These are phyloP conservation scores for Kodamaea restingae DNA, from an alignment of 805 yeast species.

Conservation along the genomic window DNA sequence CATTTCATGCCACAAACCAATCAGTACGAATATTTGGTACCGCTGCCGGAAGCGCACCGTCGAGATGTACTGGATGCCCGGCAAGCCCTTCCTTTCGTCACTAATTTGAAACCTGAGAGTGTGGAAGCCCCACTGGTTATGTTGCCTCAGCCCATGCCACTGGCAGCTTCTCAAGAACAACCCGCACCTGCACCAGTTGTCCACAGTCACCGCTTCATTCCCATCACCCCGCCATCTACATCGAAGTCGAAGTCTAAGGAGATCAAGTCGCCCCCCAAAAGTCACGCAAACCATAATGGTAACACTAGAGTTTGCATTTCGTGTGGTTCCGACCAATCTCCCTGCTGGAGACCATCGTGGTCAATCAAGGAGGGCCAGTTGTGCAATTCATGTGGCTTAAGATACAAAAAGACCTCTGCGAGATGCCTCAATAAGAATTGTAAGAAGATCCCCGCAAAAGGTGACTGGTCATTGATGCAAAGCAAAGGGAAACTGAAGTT, in stretches of 20 bases:
- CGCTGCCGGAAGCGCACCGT: not conserved
- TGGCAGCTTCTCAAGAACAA: not conserved
- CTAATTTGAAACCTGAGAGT: not conserved
- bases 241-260: conserved; percentile 27
- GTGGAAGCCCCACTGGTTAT: not conserved
- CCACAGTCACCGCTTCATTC: conserved; percentile 27
- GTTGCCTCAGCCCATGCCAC: not conserved
- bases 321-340: conserved; percentile 86
- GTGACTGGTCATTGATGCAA: conserved; percentile 89
- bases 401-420: conserved; percentile 92
- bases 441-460: conserved; percentile 90
- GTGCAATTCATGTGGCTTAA: conserved; percentile 92
- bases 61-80: not conserved
- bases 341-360: conserved; percentile 99
- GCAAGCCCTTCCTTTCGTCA: not conserved
- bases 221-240: conserved; percentile 40
- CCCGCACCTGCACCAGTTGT: conserved; percentile 2
- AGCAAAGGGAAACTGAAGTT: conserved; percentile 50
- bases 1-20: not conserved
- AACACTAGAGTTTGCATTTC: conserved; percentile 70
- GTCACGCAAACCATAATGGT: conserved; percentile 18
- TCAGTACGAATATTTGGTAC: not conserved
- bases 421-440: conserved; percentile 76
- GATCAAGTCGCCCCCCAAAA: conserved; percentile 30
- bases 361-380: conserved; percentile 85